Conservation (phyloP, 257 asterid species). For the Orobanche coerulescens region DNA sequence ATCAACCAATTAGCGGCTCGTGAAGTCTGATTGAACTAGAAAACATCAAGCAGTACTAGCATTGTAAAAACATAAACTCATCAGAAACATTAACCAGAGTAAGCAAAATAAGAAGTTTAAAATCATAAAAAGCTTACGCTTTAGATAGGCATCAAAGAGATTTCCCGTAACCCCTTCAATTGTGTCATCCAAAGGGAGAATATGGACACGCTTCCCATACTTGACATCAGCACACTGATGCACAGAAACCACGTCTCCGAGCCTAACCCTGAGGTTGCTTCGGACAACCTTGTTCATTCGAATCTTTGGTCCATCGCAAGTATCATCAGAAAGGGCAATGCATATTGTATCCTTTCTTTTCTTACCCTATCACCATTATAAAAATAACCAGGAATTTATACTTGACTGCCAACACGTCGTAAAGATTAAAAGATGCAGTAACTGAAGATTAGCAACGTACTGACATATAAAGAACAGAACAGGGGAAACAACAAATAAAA, state of each 20-base stretch:
- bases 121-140: slow-evolving; percentile 40
- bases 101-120: background rate
- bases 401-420: background rate
- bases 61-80: background rate
- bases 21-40: too few species aligned
- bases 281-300: slow-evolving; percentile 83
- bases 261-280: slow-evolving; percentile 70
- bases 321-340: slow-evolving; percentile 74
- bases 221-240: slow-evolving; percentile 85
- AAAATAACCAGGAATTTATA: background rate
- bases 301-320: slow-evolving; percentile 69
- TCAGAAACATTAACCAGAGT: background rate
- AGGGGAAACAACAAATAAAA: background rate
- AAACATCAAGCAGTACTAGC: too few species aligned
- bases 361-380: slow-evolving; percentile 48
- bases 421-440: background rate
- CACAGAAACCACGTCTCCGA: slow-evolving; percentile 82
- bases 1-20: too few species aligned
- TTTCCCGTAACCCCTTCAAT: slow-evolving; percentile 76
- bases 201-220: slow-evolving; percentile 81
- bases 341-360: slow-evolving; percentile 65
- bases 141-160: slow-evolving; percentile 63
- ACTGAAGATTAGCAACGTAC: background rate
- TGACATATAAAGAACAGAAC: background rate
- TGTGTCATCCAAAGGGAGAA: slow-evolving; percentile 73